Conservation (phyloP, 257 asterid species). For the Plectranthus barbatus region DNA sequence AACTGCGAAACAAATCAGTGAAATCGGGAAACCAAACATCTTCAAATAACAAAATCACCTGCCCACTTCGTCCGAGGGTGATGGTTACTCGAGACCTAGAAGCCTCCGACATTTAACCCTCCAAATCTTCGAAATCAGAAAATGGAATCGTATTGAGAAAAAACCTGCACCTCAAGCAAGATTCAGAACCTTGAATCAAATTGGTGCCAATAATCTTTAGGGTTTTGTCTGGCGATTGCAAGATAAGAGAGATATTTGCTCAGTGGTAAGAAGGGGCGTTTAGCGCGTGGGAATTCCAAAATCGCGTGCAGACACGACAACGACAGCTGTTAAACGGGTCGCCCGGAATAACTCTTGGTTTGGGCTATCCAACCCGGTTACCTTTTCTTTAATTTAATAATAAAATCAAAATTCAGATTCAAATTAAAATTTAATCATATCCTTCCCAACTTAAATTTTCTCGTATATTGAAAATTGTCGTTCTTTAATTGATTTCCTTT, state of each 20-base stretch:
- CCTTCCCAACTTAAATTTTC: too few species aligned
- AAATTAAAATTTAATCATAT: too few species aligned
- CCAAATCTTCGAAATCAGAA: conserved; percentile 5
- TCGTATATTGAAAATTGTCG: too few species aligned
- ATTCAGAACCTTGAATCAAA: conserved; percentile 10
- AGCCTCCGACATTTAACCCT: conserved; percentile 53
- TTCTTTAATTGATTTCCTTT: too few species aligned
- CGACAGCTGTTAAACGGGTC: not conserved
- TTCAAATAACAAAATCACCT: conserved; percentile 31
- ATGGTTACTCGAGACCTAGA: conserved; percentile 78
- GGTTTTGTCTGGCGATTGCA: conserved; percentile 13
- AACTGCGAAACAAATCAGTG: not conserved
- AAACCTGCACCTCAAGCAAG: not conserved
- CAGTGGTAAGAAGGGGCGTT: not conserved
- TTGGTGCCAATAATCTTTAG: conserved; percentile 8
- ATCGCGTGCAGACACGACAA: not conserved
- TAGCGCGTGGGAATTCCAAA: conserved; percentile 10
- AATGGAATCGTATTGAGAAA: not conserved
- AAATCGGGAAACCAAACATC: not conserved
- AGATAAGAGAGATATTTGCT: not conserved
- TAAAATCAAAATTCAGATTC: too few species aligned
- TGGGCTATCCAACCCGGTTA: not conserved
- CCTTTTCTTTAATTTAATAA: too few species aligned
- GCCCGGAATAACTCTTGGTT: not conserved
- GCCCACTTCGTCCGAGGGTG: conserved; percentile 78